phyloP scores from a whole-genome alignment of 495 filamentous ascomycete species.

The Aspergillus wentii region DNA sequence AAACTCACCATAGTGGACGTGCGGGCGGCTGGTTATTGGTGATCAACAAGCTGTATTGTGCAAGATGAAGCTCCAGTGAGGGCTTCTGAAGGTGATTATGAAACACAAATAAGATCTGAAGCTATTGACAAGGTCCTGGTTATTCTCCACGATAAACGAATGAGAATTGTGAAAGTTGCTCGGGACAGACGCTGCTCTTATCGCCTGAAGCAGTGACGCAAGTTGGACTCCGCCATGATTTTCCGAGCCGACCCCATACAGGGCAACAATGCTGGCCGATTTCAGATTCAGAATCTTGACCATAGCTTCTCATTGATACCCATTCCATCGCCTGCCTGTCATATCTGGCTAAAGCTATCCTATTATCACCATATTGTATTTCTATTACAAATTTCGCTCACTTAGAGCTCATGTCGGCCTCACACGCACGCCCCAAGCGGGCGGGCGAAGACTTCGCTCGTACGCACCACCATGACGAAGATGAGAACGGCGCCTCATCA shows the following conservation, averaged over 20 bases:
- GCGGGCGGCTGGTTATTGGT: conserved; percentile 1
- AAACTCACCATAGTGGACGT: conserved; percentile 22
- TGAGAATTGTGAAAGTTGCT: too few species aligned
- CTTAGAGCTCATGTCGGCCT: conserved; percentile 54
- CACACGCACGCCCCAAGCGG: conserved; percentile 72
- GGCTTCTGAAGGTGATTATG: neutral
- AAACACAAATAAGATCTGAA: neutral
- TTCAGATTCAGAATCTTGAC: too few species aligned
- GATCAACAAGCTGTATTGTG: conserved; percentile 2
- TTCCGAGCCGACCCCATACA: conserved; percentile 43
- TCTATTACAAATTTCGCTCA: too few species aligned
- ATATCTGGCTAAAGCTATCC: too few species aligned
- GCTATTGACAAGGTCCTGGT: too few species aligned
- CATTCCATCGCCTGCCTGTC: too few species aligned
- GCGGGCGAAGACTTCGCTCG: conserved; percentile 75
- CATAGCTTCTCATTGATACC: too few species aligned
- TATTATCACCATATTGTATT: too few species aligned
- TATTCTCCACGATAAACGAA: too few species aligned
- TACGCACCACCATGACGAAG: conserved; percentile 57
- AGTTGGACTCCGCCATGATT: conserved; percentile 36
- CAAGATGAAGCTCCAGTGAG: conserved; percentile 4
- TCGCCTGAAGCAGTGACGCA: conserved; percentile 38
- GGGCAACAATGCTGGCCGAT: conserved; percentile 16
- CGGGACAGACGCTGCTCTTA: too few species aligned
- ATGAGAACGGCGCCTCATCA: conserved; percentile 39